These are phyloP conservation scores for Apiospora hydei DNA, from an alignment of 2,329 filamentous ascomycete genomes.

Conservation along the genomic window DNA sequence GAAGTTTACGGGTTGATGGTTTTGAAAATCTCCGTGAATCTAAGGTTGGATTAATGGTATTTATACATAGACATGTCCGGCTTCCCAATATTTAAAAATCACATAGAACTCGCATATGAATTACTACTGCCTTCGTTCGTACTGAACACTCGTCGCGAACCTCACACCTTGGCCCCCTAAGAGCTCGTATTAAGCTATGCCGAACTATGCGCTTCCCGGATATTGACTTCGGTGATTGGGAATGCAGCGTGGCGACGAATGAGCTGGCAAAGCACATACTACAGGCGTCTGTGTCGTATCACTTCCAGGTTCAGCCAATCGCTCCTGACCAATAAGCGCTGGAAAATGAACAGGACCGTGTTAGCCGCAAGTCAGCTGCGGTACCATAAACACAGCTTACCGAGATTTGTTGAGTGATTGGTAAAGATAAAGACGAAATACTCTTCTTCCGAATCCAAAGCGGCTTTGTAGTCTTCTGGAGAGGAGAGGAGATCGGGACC, in stretches of 20 bases:
- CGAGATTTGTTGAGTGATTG: not conserved
- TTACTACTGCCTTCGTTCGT: not conserved
- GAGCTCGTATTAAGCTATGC: not conserved
- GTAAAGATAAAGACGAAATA: not conserved
- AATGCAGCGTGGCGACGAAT: not conserved
- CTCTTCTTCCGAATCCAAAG: no score
- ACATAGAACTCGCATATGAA: not conserved
- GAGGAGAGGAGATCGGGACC: no score
- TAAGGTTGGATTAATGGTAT: not conserved
- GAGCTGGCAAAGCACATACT: not conserved
- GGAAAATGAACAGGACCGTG: not conserved
- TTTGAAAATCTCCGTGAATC: not conserved
- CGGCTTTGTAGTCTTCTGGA: no score
- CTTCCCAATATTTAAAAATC: no score
- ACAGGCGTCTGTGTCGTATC: not conserved
- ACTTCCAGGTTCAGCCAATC: not conserved
- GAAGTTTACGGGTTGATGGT: not conserved
- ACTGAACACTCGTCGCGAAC: not conserved
- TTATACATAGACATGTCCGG: not conserved
- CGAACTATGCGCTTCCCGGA: no score
- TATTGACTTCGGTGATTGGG: not conserved
- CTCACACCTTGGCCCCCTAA: not conserved
- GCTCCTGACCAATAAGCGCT: not conserved
- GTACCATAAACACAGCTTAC: not conserved
- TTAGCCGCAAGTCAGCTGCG: not conserved